phyloP scores from a whole-genome alignment of 768 basidiomycete species.

The Macrocybe gigantea region DNA sequence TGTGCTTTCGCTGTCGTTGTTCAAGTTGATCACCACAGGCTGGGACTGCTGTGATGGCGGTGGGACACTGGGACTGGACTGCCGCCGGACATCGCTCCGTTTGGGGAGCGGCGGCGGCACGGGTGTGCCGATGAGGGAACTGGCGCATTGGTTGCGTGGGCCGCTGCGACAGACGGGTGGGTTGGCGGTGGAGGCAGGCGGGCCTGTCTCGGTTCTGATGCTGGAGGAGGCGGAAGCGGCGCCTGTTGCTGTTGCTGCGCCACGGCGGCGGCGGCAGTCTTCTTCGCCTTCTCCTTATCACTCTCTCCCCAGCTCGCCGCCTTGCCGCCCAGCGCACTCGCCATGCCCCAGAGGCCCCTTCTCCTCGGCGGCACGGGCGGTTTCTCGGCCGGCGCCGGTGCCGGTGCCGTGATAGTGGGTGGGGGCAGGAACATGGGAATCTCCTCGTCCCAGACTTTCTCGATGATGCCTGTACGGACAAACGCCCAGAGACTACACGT shows the following conservation, averaged over 20 bases:
- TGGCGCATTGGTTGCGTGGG: constrained; percentile 14
- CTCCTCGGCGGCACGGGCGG: constrained; percentile 63
- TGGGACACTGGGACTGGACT: constrained; percentile 3
- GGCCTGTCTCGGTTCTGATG: constrained; percentile 16
- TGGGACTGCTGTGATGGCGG: constrained; percentile 10
- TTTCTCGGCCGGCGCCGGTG: constrained; percentile 27
- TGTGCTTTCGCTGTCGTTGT: too few species aligned
- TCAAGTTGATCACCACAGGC: neutral
- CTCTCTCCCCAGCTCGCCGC: constrained; percentile 51
- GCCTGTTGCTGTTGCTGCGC: constrained; percentile 1
- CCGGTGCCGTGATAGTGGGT: constrained; percentile 15
- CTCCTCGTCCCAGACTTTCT: constrained; percentile 88
- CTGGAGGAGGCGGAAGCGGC: constrained; percentile 2
- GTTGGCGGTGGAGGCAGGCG: constrained; percentile 26
- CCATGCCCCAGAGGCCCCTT: constrained; percentile 63
- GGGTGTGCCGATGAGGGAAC: constrained; percentile 4
- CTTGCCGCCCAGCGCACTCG: constrained; percentile 53
- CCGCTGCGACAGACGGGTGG: constrained; percentile 17
- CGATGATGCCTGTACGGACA: constrained; percentile 74
- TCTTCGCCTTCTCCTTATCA: constrained; percentile 32
- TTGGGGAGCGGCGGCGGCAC: constrained; percentile 47
- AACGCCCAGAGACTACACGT: constrained; percentile 93
- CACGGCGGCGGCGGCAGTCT: constrained; percentile 4
- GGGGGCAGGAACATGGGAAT: constrained; percentile 29
- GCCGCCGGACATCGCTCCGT: constrained; percentile 33